Base-by-base conservation (phyloP, 1,284 basidiomycete genomes). In the Microbotryum saponariae region DNA sequence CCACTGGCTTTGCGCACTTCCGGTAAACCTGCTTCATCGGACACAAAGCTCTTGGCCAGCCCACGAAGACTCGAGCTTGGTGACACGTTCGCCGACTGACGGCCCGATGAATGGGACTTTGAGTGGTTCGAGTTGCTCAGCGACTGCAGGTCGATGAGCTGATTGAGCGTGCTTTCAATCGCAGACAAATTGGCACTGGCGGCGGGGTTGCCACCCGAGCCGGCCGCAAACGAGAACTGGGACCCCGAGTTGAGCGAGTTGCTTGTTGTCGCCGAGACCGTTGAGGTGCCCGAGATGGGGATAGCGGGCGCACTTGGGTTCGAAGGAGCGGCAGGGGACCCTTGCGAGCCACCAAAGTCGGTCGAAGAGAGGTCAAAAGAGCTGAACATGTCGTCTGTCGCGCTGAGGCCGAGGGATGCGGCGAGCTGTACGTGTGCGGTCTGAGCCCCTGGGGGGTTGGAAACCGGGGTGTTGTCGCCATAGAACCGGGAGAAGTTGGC, bases 61-160 rank as follows among this genome's bases (percentile, higher is more conserved):
- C 31, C 29, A n/a, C 20, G 51, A 37, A 53, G 16, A 18, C 37
- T 16, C 37, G 25, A 51, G 20, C 25, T 27, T 10, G 51, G n/a
- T 8, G 51, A n/a, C 12, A 42, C 29, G 21, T 53, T 29, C 29
- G 29, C 37, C 8, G 51, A 29, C 4, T 33, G 51, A 7, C 51
- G 29, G 20, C 29, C 51, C 27, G 37, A 57, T 31, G 56, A 46
- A 6, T 46, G 31, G 6, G 46, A 25, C 16, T 27, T 48, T 31
- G 56, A 57, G 25, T 23, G 14, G n/a, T 50, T 25, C 12, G 66
- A 54, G 7, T 56, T 56, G 1, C 60, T 58, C 52, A 61, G 54
- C n/a, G 54, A 58, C 45, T 70, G 69, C 27, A 70, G 59, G 54
- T 55, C 67, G 60, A 70, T 69, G 51, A 70, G 64, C 50, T 70